Evolutionary conservation across 495 filamentous ascomycete genomes (phyloP), one percentile per base, ranked within the genome.

Genomic region (Zalerion maritima): DNA sequence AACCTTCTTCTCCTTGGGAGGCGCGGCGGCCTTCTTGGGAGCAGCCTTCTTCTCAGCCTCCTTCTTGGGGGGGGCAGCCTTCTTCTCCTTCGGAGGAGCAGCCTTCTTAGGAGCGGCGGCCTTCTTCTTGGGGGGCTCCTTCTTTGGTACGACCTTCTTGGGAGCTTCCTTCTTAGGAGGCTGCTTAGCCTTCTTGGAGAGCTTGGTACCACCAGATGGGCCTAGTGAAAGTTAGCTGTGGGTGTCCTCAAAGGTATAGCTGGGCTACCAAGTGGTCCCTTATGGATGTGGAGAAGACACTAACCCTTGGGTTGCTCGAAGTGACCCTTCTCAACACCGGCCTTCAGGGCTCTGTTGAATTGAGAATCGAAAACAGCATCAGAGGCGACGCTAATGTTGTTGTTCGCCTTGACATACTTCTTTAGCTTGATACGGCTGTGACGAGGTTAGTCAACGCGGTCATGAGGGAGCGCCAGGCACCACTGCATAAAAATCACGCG

Each of bases 331-430:
- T 91, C 82, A 40, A 86, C 87, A 57, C 89, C 89, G 34, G 69
- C 52, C 64, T 79, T 77, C 56, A 99, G 69, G 19, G 86, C 84
- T 52, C 76, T 76, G 72, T 94, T 96, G 73, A 99, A 84, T 44
- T 87, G 76, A 39, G 71, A 69, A 51, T 89, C 86, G 54, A 96
- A 96, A 50, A 73, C 73, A 26, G 62, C 64, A 44, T 78, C 73
- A 19, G 62, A 67, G 30, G 73, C 69, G 33, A 62, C 65, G n/a
- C n/a, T n/a, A 54, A 91, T 71, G 52, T 76, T 80, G 73, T 96
- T 94, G 78, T 99, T 96, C 44, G 80, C 74, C 55, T 71, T 69
- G 47, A 99, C 81, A 64, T 96, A 99, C 58, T 99, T 94, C 79
- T 94, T 94, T 53, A 99, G 74, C 16, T 81, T 79, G 55, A 86